phyloP scores from a whole-genome alignment of 2,329 filamentous ascomycete genomes.

The Hirsutella rhossiliensis region DNA sequence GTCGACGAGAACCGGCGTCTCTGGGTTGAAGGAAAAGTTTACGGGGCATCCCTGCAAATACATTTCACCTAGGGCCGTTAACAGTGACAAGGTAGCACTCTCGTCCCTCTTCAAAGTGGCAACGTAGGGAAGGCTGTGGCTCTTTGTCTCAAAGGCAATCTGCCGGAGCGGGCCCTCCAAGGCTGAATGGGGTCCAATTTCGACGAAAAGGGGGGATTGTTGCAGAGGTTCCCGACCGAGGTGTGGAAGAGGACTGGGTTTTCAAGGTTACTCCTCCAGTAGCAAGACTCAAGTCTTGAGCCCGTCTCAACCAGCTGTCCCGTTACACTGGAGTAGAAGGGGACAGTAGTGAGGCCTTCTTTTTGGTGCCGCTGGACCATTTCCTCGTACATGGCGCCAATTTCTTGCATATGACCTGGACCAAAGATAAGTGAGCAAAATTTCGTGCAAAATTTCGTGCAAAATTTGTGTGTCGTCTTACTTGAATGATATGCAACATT shows the following conservation, averaged over 20 bases:
- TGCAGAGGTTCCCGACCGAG: no score
- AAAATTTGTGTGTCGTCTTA: neutral
- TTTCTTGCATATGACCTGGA: constrained; percentile 4
- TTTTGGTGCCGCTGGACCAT: neutral
- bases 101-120: constrained; percentile 6
- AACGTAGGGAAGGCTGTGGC: constrained; percentile 6
- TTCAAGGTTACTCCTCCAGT: constrained; percentile 7
- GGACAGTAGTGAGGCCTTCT: neutral
- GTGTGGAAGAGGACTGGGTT: constrained; percentile 6
- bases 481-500: neutral
- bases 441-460: neutral
- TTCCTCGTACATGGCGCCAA: neutral
- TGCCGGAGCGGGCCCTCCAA: constrained; percentile 13
- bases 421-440: neutral
- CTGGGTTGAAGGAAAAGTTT: constrained; percentile 2
- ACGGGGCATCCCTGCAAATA: constrained; percentile 6
- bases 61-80: constrained; percentile 6
- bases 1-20: constrained; percentile 20
- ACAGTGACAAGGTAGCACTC: constrained; percentile 5
- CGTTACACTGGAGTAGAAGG: constrained; percentile 3
- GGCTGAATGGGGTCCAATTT: constrained; percentile 16
- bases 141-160: constrained; percentile 5
- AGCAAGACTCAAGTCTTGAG: constrained; percentile 1
- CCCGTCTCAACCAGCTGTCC: neutral
- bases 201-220: constrained; percentile 8